A percentile compares a stretch with the other conserved stretches of the same genome.
Evolutionary conservation across 2,329 filamentous ascomycete genomes (phyloP).

Genomic region (Simplicillium sp.): DNA sequence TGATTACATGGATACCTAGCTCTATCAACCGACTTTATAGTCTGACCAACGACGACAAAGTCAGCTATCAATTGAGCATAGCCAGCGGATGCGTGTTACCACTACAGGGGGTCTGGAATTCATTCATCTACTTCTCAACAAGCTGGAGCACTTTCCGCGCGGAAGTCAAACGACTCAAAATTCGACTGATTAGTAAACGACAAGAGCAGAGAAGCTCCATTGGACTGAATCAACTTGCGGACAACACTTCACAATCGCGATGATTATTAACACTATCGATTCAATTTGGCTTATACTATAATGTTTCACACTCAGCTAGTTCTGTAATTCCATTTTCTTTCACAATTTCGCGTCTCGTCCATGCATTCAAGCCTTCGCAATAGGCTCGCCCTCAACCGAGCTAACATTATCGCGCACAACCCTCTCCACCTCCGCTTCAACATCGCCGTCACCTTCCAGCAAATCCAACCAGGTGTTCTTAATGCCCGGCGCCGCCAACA

Average conservation of each 20-base stretch:
- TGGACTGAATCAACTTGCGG: too few species aligned
- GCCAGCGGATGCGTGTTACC: constrained; percentile 63
- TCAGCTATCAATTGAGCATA: constrained; percentile 57
- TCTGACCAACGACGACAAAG: constrained; percentile 37
- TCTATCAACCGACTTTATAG: constrained; percentile 66
- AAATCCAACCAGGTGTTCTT: constrained; percentile 46
- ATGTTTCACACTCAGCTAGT: too few species aligned
- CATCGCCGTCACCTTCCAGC: constrained; percentile 40
- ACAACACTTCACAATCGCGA: neutral
- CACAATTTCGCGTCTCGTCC: too few species aligned
- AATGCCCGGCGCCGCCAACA: constrained; percentile 39
- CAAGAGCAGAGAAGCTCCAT: neutral
- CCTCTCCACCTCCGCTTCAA: constrained; percentile 35
- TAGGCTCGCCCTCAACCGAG: constrained; percentile 40
- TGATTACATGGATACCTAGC: constrained; percentile 55
- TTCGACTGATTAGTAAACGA: constrained; percentile 6
- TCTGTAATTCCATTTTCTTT: too few species aligned
- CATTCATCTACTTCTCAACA: constrained; percentile 64
- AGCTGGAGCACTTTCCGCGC: constrained; percentile 34
- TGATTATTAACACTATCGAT: neutral
- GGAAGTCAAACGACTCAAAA: constrained; percentile 12
- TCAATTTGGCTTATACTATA: too few species aligned
- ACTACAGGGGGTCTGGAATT: constrained; percentile 73
- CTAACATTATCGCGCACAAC: constrained; percentile 40
- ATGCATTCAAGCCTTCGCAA: constrained; percentile 12